Base-by-base conservation (phyloP, 305 asterid genomes). In the Stenogyne calaminthoides region DNA sequence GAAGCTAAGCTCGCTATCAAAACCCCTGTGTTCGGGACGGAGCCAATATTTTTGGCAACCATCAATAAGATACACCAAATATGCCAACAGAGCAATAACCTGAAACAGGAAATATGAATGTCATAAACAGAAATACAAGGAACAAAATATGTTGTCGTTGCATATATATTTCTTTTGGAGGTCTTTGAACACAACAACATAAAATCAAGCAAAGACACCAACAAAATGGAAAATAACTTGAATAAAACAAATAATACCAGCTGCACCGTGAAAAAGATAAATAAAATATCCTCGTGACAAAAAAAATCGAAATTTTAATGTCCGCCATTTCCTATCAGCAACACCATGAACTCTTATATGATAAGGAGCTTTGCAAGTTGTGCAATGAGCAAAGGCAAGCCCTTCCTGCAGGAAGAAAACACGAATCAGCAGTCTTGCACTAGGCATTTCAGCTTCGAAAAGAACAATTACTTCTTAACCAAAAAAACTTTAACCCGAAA, bases 341-440 rank as follows among this genome's bases (percentile, higher is more conserved):
- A 87, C 54, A 12, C 78, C 92, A 57, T 92, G 99, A 59, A 94
- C 97, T 87, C 97, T 82, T 75, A 94, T 78, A 84, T 88, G 85
- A 83, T 94, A 94, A 40, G 97, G 97, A 87, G 96, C 92, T 83
- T 94, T 94, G 93, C 99, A 94, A 67, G 99, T 94, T 10, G 98
- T 92, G 88, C 98, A 94, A 83, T 94, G 96, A 46, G 98, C 89
- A 86, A 94, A 94, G 66, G 99, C 97, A 72, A 92, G 88, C 18
- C 99, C 98, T 92, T 94, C 99, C 99, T 94, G 89, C 70, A 78
- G 59, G 57, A 64, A 70, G 64, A 49, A 47, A 62, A 75, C 10
- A 55, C 12, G 56, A 25, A 32, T 57, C 25, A 75, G 49, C 15
- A 11, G 27, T 12, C 61, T 11, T 34, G 54, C 49, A n/a, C 37